These are phyloP conservation scores for Teratosphaeria destructans DNA, from an alignment of 2,329 filamentous ascomycete species.

Conservation along the genomic window DNA sequence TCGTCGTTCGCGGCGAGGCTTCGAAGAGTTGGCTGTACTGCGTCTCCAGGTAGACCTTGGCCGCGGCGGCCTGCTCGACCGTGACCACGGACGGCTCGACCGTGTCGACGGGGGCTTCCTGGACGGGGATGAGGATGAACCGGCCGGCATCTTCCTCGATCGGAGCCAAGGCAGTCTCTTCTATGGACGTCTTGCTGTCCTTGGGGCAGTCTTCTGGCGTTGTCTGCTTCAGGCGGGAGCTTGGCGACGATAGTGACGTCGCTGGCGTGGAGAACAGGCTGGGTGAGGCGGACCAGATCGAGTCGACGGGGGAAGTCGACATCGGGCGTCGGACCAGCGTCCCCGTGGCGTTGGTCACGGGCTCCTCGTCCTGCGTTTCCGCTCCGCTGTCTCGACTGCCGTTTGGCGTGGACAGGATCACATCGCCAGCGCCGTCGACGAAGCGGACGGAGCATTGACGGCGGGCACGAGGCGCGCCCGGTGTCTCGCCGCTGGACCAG, in stretches of 20 bases:
- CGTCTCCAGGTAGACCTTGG: conserved; percentile 79
- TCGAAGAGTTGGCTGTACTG: conserved; percentile 62
- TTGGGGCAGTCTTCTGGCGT: conserved; percentile 18
- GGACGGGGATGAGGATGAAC: conserved; percentile 21
- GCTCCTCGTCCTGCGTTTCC: background rate
- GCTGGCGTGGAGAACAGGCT: conserved; percentile 19
- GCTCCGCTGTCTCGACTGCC: background rate
- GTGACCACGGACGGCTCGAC: conserved; percentile 42
- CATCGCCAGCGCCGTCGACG: background rate
- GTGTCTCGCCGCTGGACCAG: background rate
- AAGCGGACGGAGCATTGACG: background rate
- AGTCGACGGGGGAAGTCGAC: background rate
- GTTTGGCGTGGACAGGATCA: background rate
- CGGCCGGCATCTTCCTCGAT: conserved; percentile 23
- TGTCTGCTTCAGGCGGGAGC: conserved; percentile 14
- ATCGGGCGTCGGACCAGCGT: background rate
- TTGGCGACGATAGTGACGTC: conserved; percentile 22
- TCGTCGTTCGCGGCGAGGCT: conserved; percentile 47
- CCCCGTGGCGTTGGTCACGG: background rate
- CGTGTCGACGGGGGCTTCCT: conserved; percentile 14
- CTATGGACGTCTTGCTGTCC: conserved; percentile 13
- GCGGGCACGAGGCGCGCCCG: background rate
- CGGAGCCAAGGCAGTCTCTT: conserved; percentile 19
- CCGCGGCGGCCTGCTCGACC: conserved; percentile 66
- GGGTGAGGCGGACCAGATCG: conserved; percentile 18